Base-by-base conservation (phyloP, 371 early-diverging fungal genomes). In the Syncephalastrum sp. region DNA sequence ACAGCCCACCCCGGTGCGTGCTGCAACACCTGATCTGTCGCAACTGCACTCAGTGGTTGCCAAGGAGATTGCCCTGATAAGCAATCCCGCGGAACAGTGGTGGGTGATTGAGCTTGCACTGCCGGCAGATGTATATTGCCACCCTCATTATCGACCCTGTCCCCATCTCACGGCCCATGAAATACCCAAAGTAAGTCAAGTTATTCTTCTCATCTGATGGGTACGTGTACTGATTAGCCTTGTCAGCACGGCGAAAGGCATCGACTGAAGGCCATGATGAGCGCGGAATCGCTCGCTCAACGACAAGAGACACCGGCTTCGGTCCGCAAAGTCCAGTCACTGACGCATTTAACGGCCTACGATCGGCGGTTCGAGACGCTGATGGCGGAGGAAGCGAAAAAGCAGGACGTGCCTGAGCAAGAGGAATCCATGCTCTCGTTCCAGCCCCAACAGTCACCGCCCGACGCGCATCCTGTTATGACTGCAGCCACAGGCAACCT, bases 91-190 rank as follows among this genome's bases (percentile, higher is more conserved):
- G 17, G 69, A 69, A 46, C 56, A 63, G 16, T 54, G 43, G 13
- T 69, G 69, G 69, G 46, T 55, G 1, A 46, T 69, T n/a, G 63
- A 65, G 50, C 47, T 57, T 3, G 60, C 60, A 13, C 43, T 53
- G 14, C 45, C 23, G 12, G 49, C 56, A n/a, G 61, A 61, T 17
- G 16, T 65, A 41, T 17, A 42, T 14, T 53, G 33, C 17, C 60
- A 56, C 45, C 61, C 47, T 4, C 15, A 29, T 38, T 56, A 47
- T 38, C 52, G 41, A 24, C 56, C 29, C 23, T 47, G 53, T 17
- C 33, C 51, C 3, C 52, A 53, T 41, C 14, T 50, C 15, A 16
- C 57, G 16, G 17, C 47, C 8, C 38, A 33, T 2, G 38, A 33
- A 33, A 12, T 33, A 33, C 38, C 38, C 38, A 33, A 33, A 10